These are phyloP conservation scores for Acanthochlamys bracteata DNA, from an alignment of 106 monocot species.

Conservation along the genomic window DNA sequence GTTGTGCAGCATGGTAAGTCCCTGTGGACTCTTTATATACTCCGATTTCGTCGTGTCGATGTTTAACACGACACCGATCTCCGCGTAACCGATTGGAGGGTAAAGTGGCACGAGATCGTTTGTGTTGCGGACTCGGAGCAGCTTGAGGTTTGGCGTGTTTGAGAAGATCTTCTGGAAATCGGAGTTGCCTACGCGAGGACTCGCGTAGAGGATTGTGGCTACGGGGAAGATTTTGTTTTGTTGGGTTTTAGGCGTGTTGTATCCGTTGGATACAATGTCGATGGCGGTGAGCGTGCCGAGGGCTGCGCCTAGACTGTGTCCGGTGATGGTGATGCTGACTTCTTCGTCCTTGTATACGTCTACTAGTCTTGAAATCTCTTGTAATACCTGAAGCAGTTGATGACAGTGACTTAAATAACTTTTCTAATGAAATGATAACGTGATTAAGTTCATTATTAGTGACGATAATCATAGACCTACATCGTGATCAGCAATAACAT, in stretches of 20 bases:
- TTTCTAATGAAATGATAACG: no score
- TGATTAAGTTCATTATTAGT: no score
- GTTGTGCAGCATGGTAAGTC: conserved; percentile 44
- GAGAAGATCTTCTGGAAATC: conserved; percentile 43
- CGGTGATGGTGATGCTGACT: conserved; percentile 68
- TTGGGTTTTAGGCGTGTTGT: conserved; percentile 24
- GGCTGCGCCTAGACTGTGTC: conserved; percentile 78
- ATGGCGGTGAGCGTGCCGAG: conserved; percentile 56
- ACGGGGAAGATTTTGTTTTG: conserved; percentile 27
- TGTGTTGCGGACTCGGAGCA: conserved; percentile 51
- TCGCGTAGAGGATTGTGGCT: conserved; percentile 59
- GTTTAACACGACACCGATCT: conserved; percentile 47
- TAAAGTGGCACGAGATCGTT: conserved; percentile 60
- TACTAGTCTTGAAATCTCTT: conserved; percentile 52
- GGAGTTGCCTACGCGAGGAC: conserved; percentile 72
- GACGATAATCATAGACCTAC: no score
- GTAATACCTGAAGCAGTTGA: conserved; percentile 33
- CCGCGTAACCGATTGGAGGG: conserved; percentile 48
- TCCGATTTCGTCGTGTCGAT: conserved; percentile 42
- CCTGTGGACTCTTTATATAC: conserved; percentile 53
- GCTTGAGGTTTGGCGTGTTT: conserved; percentile 14
- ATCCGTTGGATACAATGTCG: conserved; percentile 52
- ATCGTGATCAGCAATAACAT: no score
- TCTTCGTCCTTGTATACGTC: conserved; percentile 58
- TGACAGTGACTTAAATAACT: no score